Base-by-base conservation (phyloP, 352 stramenopile species). In the Globisporangium rhizosaccharum region DNA sequence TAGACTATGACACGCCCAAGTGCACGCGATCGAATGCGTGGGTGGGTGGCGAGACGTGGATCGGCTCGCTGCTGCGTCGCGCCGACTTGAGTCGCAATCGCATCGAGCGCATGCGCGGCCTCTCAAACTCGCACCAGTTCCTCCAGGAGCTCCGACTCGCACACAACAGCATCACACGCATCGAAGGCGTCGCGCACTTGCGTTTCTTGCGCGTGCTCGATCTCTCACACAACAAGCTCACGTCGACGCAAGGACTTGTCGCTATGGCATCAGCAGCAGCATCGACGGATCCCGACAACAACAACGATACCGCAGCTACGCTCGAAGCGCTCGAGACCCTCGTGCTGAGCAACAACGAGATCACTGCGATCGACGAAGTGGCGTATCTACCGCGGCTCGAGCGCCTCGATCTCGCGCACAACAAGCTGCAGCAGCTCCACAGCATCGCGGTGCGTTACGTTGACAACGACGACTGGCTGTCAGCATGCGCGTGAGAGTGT, bases 131-230 rank as follows among this genome's bases (percentile, higher is more conserved):
- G 1, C 81, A 90, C 42, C 76, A 73, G 25, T 92, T 88, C 51
- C 55, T 92, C 11, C 67, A 83, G 41, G 80, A 92, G 65, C 70
- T 92, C 15, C 53, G 73, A 15, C 61, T 92, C 18, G 68, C 76
- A 9, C 68, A 87, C 49, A 90, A 92, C 49, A 51, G 62, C 5
- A 84, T 90, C 46, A 60, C 59, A 8, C 68, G 72, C 10, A 76
- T 90, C 17, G 65, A 74, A 6, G 76, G 82, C 10, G 56, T 92
- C 42, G 59, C 70, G 17, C 51, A 68, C 7, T 64, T 92, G 25
- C 75, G 75, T 8, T 90, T 87, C 56, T 64, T 92, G 26, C 76
- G 82, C 20, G 59, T 88, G 15, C 53, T 92, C 6, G 79, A 90
- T 53, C 66, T 92, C 2, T 90, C 82, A 17, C 65, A 88, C 67